Percentiles rank a stretch among this genome's conserved stretches.
Evolutionary conservation across 768 basidiomycete genomes (phyloP).

Genomic region (Lactifluus pinguis): DNA sequence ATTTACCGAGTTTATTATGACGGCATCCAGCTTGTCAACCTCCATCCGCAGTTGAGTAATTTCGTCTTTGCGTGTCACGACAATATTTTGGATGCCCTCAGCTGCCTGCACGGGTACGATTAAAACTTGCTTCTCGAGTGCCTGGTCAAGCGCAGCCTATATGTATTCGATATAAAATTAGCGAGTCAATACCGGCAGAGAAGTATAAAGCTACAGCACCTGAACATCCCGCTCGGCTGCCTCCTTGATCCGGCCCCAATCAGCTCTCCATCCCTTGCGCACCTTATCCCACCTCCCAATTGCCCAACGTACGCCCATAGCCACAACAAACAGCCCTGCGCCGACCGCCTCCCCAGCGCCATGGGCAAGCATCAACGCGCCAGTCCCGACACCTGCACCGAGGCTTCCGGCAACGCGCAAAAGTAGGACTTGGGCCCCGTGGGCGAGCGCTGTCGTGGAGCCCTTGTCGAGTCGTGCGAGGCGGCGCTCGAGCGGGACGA

Average conservation of each 20-base stretch:
- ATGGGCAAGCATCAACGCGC: conserved; percentile 13
- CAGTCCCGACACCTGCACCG: conserved; percentile 18
- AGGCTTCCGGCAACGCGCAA: conserved; percentile 12
- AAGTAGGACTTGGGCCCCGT: conserved; percentile 23
- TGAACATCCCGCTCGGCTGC: conserved; percentile 26
- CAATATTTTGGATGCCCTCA: conserved; percentile 17
- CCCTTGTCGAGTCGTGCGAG: conserved; percentile 13
- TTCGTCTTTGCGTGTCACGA: conserved; percentile 10
- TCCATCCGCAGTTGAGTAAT: conserved; percentile 6
- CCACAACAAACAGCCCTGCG: conserved; percentile 19
- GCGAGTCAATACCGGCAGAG: no score
- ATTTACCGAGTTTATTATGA: not conserved
- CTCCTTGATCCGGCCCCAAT: conserved; percentile 24
- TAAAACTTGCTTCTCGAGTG: conserved; percentile 17
- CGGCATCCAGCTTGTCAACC: not conserved
- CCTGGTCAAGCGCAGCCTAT: conserved; percentile 12
- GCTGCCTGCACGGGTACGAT: conserved; percentile 17
- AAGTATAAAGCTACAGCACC: not conserved
- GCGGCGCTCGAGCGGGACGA: conserved; percentile 15
- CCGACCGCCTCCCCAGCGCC: conserved; percentile 20
- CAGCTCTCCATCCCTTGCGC: conserved; percentile 23
- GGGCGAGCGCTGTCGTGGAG: conserved; percentile 18
- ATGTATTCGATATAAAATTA: not conserved
- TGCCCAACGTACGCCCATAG: conserved; percentile 20
- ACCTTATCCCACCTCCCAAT: conserved; percentile 25